A percentile compares a stretch with the other conserved stretches of the same genome.
Conservation (phyloP, 1,284 basidiomycete genomes). For the Ustilago tritici region DNA sequence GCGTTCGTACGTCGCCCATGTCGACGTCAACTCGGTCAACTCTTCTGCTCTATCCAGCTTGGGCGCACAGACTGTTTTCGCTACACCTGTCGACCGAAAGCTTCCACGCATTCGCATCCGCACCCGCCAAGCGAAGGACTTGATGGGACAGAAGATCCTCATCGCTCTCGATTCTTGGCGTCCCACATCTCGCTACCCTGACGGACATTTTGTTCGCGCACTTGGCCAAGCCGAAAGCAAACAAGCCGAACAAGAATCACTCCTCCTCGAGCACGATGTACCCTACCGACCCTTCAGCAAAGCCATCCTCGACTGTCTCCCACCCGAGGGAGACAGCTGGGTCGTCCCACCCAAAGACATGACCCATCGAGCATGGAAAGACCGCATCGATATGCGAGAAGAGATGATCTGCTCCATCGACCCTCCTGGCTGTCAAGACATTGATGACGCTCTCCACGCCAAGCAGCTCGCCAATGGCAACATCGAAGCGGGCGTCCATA, state of each 20-base stretch:
- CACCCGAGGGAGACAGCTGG: constrained; percentile 90
- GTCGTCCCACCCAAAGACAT: constrained; percentile 83
- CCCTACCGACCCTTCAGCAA: constrained; percentile 96
- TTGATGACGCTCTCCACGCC: constrained; percentile 98
- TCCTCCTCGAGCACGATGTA: constrained; percentile 94
- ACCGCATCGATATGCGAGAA: constrained; percentile 87
- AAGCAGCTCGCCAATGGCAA: constrained; percentile 88
- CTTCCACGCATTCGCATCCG: constrained; percentile 93
- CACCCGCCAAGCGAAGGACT: constrained; percentile 89
- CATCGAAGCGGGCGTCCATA: constrained; percentile 97
- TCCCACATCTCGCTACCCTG: constrained; percentile 86
- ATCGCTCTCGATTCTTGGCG: constrained; percentile 96
- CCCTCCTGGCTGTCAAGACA: constrained; percentile 96
- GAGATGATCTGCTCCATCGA: constrained; percentile 95
- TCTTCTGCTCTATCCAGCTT: constrained; percentile 79
- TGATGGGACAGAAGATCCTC: constrained; percentile 93
- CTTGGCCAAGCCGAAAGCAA: constrained; percentile 92
- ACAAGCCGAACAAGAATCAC: constrained; percentile 94
- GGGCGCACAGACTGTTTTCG: constrained; percentile 91
- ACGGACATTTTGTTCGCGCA: constrained; percentile 95
- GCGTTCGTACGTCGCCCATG: constrained; percentile 92
- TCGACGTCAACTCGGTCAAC: constrained; percentile 88
- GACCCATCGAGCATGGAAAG: constrained; percentile 78
- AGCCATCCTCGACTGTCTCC: constrained; percentile 91
- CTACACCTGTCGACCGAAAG: constrained; percentile 89